Percentiles rank a stretch among this genome's conserved stretches.
phyloP scores from a whole-genome alignment of 345 rosid genomes.

The Cardiospermum halicacabum region DNA sequence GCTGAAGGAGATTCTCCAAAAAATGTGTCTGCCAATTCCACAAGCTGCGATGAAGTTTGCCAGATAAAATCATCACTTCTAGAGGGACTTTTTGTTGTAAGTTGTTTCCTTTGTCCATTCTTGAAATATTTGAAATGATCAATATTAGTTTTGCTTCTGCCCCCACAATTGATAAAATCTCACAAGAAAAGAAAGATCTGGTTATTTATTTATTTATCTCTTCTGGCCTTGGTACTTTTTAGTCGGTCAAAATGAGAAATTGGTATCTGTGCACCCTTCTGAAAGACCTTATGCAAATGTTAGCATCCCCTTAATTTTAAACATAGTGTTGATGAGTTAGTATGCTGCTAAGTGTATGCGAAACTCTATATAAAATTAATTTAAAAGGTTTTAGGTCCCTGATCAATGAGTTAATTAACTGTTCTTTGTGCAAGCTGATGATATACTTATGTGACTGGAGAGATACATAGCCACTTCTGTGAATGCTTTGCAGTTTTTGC shows the following conservation, averaged over 20 bases:
- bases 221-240: not conserved
- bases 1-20: conserved; percentile 49
- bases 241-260: not conserved
- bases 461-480: conserved; percentile 1
- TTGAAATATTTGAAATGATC: not conserved
- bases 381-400: not conserved
- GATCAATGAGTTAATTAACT: not conserved
- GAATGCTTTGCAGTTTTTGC: not conserved
- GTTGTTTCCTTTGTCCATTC: conserved; percentile 21
- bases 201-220: not conserved
- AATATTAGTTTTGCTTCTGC: no score
- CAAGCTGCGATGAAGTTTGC: conserved; percentile 78
- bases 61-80: conserved; percentile 76
- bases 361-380: not conserved
- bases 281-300: not conserved
- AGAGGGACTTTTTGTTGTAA: conserved; percentile 89
- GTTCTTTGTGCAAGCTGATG: not conserved
- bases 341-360: not conserved
- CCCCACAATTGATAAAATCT: not conserved
- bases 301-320: not conserved
- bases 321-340: not conserved
- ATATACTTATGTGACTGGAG: not conserved
- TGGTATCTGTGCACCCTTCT: not conserved
- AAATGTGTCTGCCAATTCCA: conserved; percentile 36
- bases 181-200: not conserved